phyloP scores from a whole-genome alignment of 495 filamentous ascomycete species.

The Xylaria venustula region DNA sequence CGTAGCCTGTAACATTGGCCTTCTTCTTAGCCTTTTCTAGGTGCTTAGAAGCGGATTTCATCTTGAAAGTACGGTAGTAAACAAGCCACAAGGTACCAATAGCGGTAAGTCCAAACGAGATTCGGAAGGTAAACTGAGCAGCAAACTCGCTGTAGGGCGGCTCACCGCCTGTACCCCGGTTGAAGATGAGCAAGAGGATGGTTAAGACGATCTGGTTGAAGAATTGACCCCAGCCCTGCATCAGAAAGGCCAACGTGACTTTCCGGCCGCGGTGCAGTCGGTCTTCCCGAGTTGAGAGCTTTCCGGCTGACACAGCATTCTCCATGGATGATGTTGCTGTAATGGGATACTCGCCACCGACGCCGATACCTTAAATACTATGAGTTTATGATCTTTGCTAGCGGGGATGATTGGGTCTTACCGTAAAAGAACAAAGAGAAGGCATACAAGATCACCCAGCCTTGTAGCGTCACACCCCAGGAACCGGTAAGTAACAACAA shows the following conservation, averaged over 20 bases:
- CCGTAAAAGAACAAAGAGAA: conserved; percentile 90
- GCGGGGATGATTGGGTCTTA: conserved; percentile 19
- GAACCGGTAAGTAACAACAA: conserved; percentile 81
- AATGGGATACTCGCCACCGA: conserved; percentile 94
- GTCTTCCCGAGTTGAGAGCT: conserved; percentile 82
- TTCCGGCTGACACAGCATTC: conserved; percentile 79
- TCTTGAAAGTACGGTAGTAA: conserved; percentile 88
- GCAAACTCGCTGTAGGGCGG: conserved; percentile 69
- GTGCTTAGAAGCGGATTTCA: conserved; percentile 71
- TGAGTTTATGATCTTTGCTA: conserved; percentile 2
- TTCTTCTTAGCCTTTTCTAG: conserved; percentile 78
- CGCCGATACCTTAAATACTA: conserved; percentile 62
- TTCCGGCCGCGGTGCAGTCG: conserved; percentile 90
- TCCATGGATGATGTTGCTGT: conserved; percentile 96
- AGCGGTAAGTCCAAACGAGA: conserved; percentile 82
- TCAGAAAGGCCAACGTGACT: conserved; percentile 88
- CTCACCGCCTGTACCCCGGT: conserved; percentile 63
- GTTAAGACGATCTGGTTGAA: conserved; percentile 86
- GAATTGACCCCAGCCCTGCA: conserved; percentile 96
- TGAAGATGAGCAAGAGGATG: conserved; percentile 75
- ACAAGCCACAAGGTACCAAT: conserved; percentile 88
- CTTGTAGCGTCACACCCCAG: conserved; percentile 79
- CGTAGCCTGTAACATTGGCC: conserved; percentile 81
- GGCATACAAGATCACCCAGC: conserved; percentile 91
- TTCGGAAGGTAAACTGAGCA: conserved; percentile 79